Percentiles rank a stretch among this genome's conserved stretches.
phyloP scores from a whole-genome alignment of 2,329 filamentous ascomycete species.

The Teratosphaeria destructans region DNA sequence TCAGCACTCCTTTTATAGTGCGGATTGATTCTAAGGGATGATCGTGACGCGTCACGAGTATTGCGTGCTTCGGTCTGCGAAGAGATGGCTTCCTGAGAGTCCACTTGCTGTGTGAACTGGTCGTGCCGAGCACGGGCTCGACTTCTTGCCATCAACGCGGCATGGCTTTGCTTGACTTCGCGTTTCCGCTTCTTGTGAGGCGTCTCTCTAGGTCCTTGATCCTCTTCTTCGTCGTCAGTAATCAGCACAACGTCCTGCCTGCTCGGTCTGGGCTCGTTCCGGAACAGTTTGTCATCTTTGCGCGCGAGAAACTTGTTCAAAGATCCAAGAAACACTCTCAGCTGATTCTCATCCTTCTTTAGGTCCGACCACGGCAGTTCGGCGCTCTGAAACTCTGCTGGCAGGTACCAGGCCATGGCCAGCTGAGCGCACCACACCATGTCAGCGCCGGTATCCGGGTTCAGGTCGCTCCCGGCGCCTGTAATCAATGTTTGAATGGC shows the following conservation, averaged over 20 bases:
- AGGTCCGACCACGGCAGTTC: slow-evolving; percentile 1
- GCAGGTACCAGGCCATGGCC: neutral
- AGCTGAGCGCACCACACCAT: neutral
- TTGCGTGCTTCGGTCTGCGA: slow-evolving; percentile 13
- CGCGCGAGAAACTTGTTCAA: slow-evolving; percentile 6
- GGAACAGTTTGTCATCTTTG: slow-evolving; percentile 10
- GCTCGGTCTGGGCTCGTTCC: slow-evolving; percentile 1
- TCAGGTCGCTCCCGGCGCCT: neutral
- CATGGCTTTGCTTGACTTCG: slow-evolving; percentile 5
- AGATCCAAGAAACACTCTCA: slow-evolving; percentile 1
- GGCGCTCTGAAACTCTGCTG: neutral
- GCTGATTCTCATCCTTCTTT: neutral
- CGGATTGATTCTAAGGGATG: slow-evolving; percentile 53
- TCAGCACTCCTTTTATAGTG: slow-evolving; percentile 44
- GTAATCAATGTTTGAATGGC: neutral
- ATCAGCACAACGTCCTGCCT: neutral
- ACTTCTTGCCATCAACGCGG: slow-evolving; percentile 10
- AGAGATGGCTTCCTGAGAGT: slow-evolving; percentile 12
- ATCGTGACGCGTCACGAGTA: slow-evolving; percentile 9
- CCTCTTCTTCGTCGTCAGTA: slow-evolving; percentile 1
- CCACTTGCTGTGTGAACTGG: slow-evolving; percentile 7
- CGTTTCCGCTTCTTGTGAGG: slow-evolving; percentile 14
- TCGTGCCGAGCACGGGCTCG: slow-evolving; percentile 11
- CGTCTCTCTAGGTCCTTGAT: slow-evolving; percentile 2
- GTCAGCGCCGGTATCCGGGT: neutral